Evolutionary conservation across 345 rosid species (phyloP), one percentile per base, ranked within the genome.

Genomic region (Salix exigua): DNA sequence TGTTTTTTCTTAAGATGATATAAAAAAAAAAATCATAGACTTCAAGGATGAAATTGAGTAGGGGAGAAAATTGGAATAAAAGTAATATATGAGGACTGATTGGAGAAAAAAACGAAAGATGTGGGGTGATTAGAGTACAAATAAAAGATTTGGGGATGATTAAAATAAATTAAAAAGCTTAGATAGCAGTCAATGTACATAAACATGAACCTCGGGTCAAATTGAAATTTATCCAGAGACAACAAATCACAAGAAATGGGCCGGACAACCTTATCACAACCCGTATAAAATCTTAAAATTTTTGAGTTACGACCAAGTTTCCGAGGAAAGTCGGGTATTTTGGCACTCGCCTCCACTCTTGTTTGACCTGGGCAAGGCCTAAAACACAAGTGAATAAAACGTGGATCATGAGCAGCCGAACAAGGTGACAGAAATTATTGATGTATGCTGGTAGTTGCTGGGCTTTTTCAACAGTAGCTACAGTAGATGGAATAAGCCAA

Each of bases 391-490:
- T 18, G 19, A 50, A 50, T 5, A 50, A 17, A 44, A 51, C 9
- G 0, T 51, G 60, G 60, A 51, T 51, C 55, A 50, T 50, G 6
- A 1, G 2, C 21, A 50, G 55, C 7, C 55, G 1, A 51, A 6
- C 23, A 18, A 51, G 19, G 23, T 19, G n/a, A 19, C 12, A 21
- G 28, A 55, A 2, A 9, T 64, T 64, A n/a, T 17, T 19, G 38
- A 30, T 64, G 48, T 76, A 30, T 64, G 48, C 80, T 72, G 80
- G 76, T 19, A 77, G 80, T 53, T 77, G 80, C 58, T 72, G 72
- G 80, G 75, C 75, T 23, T 77, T 63, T 35, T 77, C 81, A 68
- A 78, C 73, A 30, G 75, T 78, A 31, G 74, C 81, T 28, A 70
- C 77, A 12, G 77, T 78, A 8, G 81, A 78, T 60, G 81, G 81